Conservation (phyloP, 2,329 filamentous ascomycete genomes). For the Alternaria triticina region DNA sequence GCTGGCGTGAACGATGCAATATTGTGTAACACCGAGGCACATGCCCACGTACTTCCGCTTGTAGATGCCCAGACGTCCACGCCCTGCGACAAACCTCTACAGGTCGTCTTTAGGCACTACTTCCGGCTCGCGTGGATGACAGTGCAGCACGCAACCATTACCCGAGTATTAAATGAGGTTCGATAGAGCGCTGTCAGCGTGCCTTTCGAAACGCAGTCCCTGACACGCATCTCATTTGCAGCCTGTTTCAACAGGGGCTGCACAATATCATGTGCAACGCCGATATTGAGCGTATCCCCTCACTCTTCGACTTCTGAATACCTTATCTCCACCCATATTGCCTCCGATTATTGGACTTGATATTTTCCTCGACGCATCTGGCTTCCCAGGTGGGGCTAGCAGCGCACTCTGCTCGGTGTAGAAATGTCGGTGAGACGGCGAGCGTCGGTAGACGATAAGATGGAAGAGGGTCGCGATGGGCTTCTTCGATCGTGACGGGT, state of each 20-base stretch:
- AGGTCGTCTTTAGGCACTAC: constrained; percentile 15
- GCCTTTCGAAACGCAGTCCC: constrained; percentile 27
- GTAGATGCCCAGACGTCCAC: background rate
- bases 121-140: constrained; percentile 22
- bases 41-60: constrained; percentile 5
- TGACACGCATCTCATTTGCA: constrained; percentile 27
- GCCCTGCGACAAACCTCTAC: constrained; percentile 4
- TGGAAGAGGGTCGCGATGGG: constrained; percentile 1
- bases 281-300: constrained; percentile 25
- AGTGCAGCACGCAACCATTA: constrained; percentile 16
- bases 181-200: constrained; percentile 11
- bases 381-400: constrained; percentile 22
- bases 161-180: constrained; percentile 10
- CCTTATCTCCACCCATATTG: constrained; percentile 33
- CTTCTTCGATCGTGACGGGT: background rate
- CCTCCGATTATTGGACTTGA: constrained; percentile 22
- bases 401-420: constrained; percentile 24
- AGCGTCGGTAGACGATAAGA: constrained; percentile 9
- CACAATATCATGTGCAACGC: constrained; percentile 23
- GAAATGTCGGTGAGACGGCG: constrained; percentile 42
- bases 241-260: constrained; percentile 31
- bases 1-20: constrained; percentile 38
- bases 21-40: constrained; percentile 15
- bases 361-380: constrained; percentile 11
- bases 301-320: constrained; percentile 9